A percentile compares a stretch with the other conserved stretches of the same genome.
phyloP scores from a whole-genome alignment of 805 yeast species.

The Kazachstania africana region DNA sequence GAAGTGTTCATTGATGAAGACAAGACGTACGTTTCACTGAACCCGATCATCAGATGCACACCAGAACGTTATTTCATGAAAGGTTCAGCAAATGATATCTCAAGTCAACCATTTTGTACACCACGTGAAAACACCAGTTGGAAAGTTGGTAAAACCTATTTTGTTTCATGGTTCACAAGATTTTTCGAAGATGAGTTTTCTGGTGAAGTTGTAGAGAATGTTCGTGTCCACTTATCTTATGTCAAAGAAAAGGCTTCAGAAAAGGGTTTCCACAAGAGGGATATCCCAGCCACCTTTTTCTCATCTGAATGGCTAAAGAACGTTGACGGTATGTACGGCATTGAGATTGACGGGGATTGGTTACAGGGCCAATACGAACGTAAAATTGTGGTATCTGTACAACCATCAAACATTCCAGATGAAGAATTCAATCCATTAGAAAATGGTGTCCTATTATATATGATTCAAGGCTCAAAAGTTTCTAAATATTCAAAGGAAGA shows the following conservation, averaged over 20 bases:
- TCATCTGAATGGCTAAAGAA: slow-evolving; percentile 61
- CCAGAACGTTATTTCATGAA: slow-evolving; percentile 61
- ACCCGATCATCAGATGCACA: slow-evolving; percentile 76
- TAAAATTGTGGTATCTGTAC: slow-evolving; percentile 55
- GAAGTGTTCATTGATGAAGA: slow-evolving; percentile 53
- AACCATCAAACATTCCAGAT: slow-evolving; percentile 55
- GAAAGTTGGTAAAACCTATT: slow-evolving; percentile 52
- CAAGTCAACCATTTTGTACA: slow-evolving; percentile 75
- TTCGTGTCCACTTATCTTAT: slow-evolving; percentile 55
- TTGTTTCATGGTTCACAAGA: slow-evolving; percentile 70
- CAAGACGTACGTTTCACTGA: slow-evolving; percentile 54
- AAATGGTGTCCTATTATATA: slow-evolving; percentile 40
- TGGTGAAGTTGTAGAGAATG: slow-evolving; percentile 41
- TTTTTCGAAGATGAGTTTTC: slow-evolving; percentile 34
- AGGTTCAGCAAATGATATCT: slow-evolving; percentile 42
- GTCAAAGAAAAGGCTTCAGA: slow-evolving; percentile 43
- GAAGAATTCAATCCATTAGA: slow-evolving; percentile 50
- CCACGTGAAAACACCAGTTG: slow-evolving; percentile 54
- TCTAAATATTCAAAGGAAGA: slow-evolving; percentile 33
- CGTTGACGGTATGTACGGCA: slow-evolving; percentile 50
- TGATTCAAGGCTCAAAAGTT: slow-evolving; percentile 32
- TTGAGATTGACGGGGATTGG: slow-evolving; percentile 56
- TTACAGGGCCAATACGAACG: slow-evolving; percentile 40
- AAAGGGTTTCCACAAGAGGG: slow-evolving; percentile 46
- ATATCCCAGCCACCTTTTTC: slow-evolving; percentile 39